Base-by-base conservation (phyloP, 495 filamentous ascomycete species). In the Penicillium roqueforti region DNA sequence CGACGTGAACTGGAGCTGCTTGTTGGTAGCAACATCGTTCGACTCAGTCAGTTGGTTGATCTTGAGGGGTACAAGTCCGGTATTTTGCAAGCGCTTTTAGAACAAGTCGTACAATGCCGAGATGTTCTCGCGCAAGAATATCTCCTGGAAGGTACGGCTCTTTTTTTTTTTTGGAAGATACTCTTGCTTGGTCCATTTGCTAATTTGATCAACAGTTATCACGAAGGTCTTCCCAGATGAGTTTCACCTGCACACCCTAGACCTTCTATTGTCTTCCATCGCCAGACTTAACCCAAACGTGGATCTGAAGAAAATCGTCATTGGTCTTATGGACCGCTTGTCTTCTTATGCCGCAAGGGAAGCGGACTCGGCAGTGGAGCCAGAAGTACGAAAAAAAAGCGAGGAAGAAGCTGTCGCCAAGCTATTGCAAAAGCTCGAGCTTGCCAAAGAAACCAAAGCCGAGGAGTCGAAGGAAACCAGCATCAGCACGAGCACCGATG, bases 201-300 rank as follows among this genome's bases (percentile, higher is more conserved):
- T 77, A 58, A 69, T 22, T 37, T 38, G 45, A 28, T 49, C 20
- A 19, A 59, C 51, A 88, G 95, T 98, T 55, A 92, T 98, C 57
- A 98, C 95, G 3, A 95, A 98, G 71, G 93, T 98, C 40, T 98
- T 98, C 73, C 95, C 93, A 2, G 93, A 98, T 73, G 93, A 98
- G 68, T 98, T 90, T 66, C 93, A 98, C 67, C 82, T 98, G 11
- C 91, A 97, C 65, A 97, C 93, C 0, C 80, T 98, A 13, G 95
- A 98, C 64, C 87, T 95, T 63, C 85, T 98, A 59, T 81, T 98
- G 26, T 91, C 86, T 23, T 92, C 92, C 3, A 95, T 95, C 28
- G 88, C 92, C 20, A 77, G 91, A 54, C 79, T 98, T 40, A 95
- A 97, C 59, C 93, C 91, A 2, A 87, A 96, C 69, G 93, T 98